These are phyloP conservation scores for Gonium pectorale DNA, from an alignment of 139 green algal species.

Conservation along the genomic window DNA sequence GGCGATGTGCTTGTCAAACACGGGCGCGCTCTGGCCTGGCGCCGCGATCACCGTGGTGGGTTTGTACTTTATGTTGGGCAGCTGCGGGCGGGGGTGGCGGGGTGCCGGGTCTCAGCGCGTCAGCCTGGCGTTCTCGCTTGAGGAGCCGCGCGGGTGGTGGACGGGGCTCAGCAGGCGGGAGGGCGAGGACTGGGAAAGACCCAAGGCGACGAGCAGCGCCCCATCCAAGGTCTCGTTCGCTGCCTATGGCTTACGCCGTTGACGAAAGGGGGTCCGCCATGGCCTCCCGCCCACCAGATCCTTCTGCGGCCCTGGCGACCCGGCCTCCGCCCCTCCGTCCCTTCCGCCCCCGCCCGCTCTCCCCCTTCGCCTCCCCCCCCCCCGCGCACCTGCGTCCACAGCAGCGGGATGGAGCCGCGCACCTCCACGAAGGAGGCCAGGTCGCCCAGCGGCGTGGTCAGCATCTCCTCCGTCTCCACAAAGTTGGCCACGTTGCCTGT, in stretches of 20 bases:
- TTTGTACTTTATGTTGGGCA: constrained; percentile 95
- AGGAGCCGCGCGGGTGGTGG: no score
- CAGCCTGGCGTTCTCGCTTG: no score
- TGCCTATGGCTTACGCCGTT: no score
- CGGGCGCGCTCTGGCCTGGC: constrained; percentile 28
- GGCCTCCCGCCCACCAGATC: no score
- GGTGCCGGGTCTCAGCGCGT: background rate
- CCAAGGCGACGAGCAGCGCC: no score
- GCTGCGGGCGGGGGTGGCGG: constrained; percentile 45
- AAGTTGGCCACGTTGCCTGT: constrained; percentile 86
- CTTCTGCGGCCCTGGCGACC: background rate
- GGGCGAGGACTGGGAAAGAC: no score
- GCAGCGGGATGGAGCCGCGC: constrained; percentile 86
- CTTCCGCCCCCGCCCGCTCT: background rate
- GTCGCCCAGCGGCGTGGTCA: constrained; percentile 51
- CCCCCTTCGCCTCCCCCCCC: background rate
- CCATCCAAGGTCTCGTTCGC: no score
- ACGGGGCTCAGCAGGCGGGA: no score
- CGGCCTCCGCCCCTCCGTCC: background rate
- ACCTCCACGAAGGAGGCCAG: constrained; percentile 59
- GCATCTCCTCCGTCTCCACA: constrained; percentile 93
- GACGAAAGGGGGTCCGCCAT: no score
- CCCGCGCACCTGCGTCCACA: constrained; percentile 76
- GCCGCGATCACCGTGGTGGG: constrained; percentile 79
- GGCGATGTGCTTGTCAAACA: constrained; percentile 62